phyloP scores from a whole-genome alignment of 495 filamentous ascomycete species.

The Apiosordaria backusii region DNA sequence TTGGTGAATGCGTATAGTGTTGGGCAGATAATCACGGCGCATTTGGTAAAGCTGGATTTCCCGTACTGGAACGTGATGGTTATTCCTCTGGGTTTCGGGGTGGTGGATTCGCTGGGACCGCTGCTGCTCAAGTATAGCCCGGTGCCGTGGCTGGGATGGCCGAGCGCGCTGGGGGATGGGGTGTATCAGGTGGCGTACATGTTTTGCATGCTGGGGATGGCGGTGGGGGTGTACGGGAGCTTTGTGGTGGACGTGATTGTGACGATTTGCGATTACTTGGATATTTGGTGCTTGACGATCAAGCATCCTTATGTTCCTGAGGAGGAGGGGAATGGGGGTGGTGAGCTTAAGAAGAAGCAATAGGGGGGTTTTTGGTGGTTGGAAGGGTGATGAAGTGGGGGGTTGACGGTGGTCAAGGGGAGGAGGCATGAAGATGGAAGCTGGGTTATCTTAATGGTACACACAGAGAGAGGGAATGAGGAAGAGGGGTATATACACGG shows the following conservation, averaged over 20 bases:
- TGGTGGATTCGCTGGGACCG: conserved; percentile 75
- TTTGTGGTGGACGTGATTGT: conserved; percentile 95
- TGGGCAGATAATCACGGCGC: conserved; percentile 90
- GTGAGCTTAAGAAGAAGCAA: conserved; percentile 18
- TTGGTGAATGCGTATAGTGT: conserved; percentile 91
- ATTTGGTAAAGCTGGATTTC: conserved; percentile 78
- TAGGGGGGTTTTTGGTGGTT: no score
- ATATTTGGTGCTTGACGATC: conserved; percentile 97
- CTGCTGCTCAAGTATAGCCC: conserved; percentile 54
- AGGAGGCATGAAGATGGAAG: neutral
- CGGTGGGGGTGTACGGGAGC: conserved; percentile 85
- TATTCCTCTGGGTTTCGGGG: conserved; percentile 62
- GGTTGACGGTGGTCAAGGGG: neutral
- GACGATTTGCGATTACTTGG: conserved; percentile 94
- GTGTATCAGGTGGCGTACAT: conserved; percentile 82
- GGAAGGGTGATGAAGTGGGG: conserved; percentile 33
- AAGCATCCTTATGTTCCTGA: conserved; percentile 62
- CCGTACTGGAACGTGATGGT: conserved; percentile 83
- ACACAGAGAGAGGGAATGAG: neutral
- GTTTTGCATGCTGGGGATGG: conserved; percentile 75
- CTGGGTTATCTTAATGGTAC: neutral
- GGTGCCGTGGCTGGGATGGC: conserved; percentile 63
- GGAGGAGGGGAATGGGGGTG: conserved; percentile 35
- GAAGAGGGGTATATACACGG: neutral
- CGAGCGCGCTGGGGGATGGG: conserved; percentile 66